phyloP scores from a whole-genome alignment of 192 early-diverging fungal species.

The Coemansia sp. region DNA sequence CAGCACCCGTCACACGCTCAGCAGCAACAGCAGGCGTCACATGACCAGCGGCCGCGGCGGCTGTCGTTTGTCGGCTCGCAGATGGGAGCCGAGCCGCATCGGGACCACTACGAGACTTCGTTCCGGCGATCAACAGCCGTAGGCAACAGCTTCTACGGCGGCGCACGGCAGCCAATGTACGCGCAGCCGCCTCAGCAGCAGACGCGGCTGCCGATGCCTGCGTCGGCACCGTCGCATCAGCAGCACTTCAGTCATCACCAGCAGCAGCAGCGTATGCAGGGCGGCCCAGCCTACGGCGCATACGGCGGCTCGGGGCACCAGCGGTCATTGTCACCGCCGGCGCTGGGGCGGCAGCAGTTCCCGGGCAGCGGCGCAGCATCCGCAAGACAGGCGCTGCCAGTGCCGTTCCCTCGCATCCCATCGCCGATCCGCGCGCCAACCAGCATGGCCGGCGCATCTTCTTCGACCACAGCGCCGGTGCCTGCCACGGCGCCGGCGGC shows the following conservation, averaged over 20 bases:
- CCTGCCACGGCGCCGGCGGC: constrained; percentile 4
- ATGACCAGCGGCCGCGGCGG: constrained; percentile 29
- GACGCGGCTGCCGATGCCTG: constrained; percentile 17
- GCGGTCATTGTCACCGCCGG: constrained; percentile 42
- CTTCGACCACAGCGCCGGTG: neutral
- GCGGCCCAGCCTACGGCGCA: constrained; percentile 3
- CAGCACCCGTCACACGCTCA: constrained; percentile 2
- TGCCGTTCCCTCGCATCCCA: constrained; percentile 51
- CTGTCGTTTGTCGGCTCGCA: constrained; percentile 39
- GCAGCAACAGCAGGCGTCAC: constrained; percentile 8
- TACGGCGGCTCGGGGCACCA: constrained; percentile 21
- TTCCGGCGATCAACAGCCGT: constrained; percentile 48
- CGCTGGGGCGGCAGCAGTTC: constrained; percentile 19
- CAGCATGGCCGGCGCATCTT: neutral
- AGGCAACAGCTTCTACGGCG: constrained; percentile 31
- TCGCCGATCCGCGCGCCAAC: constrained; percentile 29
- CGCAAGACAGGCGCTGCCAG: constrained; percentile 37
- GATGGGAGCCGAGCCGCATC: constrained; percentile 15
- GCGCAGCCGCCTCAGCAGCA: constrained; percentile 9
- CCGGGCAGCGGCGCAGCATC: constrained; percentile 12
- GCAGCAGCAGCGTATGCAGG: constrained; percentile 7
- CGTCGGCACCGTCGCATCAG: constrained; percentile 40
- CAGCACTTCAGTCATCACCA: constrained; percentile 19
- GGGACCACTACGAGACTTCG: constrained; percentile 50
- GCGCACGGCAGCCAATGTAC: constrained; percentile 18